Conservation (phyloP, 192 early-diverging fungal species). For the Coemansia aciculifera region DNA sequence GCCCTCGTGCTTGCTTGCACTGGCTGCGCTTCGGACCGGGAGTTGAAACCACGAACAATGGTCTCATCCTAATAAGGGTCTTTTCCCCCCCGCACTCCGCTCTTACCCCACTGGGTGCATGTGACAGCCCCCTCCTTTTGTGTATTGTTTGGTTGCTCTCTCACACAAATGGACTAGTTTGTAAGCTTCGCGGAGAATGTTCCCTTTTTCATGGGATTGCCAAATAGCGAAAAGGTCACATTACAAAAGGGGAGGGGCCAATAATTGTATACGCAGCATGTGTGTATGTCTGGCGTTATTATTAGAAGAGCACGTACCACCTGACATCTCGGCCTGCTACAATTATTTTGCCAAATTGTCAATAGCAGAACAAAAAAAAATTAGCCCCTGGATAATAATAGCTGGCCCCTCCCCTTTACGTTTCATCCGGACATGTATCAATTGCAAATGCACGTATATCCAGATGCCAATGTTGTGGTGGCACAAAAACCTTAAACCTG, state of each 20-base stretch:
- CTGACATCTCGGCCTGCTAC: not conserved
- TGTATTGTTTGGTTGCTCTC: conserved; percentile 7
- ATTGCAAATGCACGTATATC: not conserved
- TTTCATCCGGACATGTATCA: conserved; percentile 8
- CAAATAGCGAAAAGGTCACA: not conserved
- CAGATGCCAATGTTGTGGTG: not conserved
- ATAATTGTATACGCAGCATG: not conserved
- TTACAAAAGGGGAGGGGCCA: not conserved
- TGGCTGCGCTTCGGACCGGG: conserved; percentile 4
- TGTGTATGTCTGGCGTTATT: not conserved
- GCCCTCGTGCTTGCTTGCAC: not conserved
- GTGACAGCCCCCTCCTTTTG: not conserved
- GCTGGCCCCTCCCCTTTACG: not conserved
- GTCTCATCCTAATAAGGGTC: not conserved
- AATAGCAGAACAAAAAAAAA: not conserved
- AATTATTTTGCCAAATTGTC: not conserved
- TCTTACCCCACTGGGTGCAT: not conserved
- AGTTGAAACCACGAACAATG: conserved; percentile 1
- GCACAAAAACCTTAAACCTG: conserved; percentile 10
- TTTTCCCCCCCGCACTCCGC: not conserved
- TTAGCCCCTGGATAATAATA: conserved; percentile 4
- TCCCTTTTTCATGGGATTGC: not conserved
- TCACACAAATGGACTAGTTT: not conserved
- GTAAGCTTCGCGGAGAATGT: not conserved
- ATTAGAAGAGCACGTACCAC: not conserved